Evolutionary conservation across 1,139 yeast genomes (phyloP), one percentile per base, ranked within the genome.

Genomic region (Trichomonascaceae sp.): DNA sequence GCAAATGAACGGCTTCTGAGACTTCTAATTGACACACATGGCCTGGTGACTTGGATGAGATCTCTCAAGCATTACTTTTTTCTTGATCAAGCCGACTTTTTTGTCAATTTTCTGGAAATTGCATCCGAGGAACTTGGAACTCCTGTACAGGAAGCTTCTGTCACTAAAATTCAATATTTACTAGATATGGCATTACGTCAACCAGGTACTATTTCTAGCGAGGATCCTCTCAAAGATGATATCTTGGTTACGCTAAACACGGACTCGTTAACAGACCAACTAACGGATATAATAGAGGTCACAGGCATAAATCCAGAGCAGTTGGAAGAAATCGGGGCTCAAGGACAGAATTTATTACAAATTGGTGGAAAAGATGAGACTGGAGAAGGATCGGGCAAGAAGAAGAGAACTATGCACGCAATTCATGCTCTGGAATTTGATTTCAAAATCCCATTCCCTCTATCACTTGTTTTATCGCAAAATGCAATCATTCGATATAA

Each of bases 401-500:
- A 57, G 48, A 45, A 54, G 46, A 51, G 52, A 36, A 50, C 44
- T 24, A 58, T 55, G 59, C 70, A 70, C 43, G 79, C 82, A 13
- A 73, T 81, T 7, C 80, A 84, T 62, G 81, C 81, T 46, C 67
- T 90, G 13, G 86, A 84, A 60, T 73, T 90, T 45, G 87, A 87
- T 53, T 68, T 88, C 39, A 74, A 78, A 27, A 74, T 91, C 19
- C 96, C 97, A 6, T 95, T 89, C 65, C 99, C 99, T 0, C 70
- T 90, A 49, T 89, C 90, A 60, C 74, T 91, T 43, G 75, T 93
- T 0, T 71, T 90, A 2, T 82, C 87, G 24, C 80, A 84, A 57
- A 85, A 88, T 46, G 81, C 85, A 32, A 75, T 89, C 38, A 78
- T 84, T 50, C 90, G 95, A 57, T 90, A 86, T 64, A 96, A 91